Evolutionary conservation across 208 protist species (phyloP), one percentile per base, ranked within the genome.

Genomic region (Trypanosoma cruzi): DNA sequence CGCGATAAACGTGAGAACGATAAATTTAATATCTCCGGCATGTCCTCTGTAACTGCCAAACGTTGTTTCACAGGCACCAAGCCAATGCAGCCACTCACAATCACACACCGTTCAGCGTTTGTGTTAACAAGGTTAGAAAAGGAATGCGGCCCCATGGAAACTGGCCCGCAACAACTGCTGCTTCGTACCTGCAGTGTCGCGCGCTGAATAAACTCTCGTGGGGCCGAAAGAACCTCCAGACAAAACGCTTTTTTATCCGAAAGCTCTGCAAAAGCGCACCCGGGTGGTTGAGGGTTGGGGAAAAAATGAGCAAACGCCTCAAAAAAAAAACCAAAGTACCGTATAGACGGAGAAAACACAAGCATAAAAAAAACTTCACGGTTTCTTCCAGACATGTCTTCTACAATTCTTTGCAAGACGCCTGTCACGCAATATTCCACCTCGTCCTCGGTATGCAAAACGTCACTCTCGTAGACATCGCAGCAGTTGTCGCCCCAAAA

Each of bases 111-210:
- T n/a, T 71, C 64, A 13, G 34, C 55, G 32, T 36, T 28, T 37
- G 56, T 14, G 2, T 22, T 61, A 3, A 88, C 61, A 29, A 34
- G 20, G n/a, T 77, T 82, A 1, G 82, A 85, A 73, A 98, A 84
- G 0, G 93, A 84, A 61, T 96, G 95, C 14, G 93, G 92, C 5
- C 96, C 95, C 31, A 89, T 77, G 22, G 74, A 82, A 5, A 90
- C 88, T 6, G 97, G 78, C 7, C 92, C 94, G 94, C 95, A 99
- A 68, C 94, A 88, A 42, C 84, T 96, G 32, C 91, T 79, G 52
- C 94, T 98, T 76, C 97, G 91, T 48, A 96, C 88, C 75, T 98
- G 93, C 20, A 99, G 46, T 3, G 85, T 64, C 8, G 66, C 28
- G 7, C 54, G 74, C 53, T 60, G 24, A 64, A 68, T 66, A 10